Conservation (phyloP, 2,329 filamentous ascomycete species). For the Neonectria sp. region DNA sequence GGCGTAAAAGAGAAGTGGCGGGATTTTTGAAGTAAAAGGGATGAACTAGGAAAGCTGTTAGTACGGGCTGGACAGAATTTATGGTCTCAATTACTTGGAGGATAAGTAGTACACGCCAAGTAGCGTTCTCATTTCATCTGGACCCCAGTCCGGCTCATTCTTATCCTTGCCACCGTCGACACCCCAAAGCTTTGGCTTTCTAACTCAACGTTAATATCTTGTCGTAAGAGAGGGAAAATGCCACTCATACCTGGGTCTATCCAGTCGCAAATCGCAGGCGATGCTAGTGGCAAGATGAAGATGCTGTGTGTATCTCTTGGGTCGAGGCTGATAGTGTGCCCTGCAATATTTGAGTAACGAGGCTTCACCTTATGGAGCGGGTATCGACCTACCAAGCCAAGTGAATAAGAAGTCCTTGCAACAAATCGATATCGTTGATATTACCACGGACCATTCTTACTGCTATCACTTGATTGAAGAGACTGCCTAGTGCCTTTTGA, state of each 20-base stretch:
- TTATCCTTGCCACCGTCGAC: slow-evolving; percentile 39
- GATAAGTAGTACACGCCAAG: slow-evolving; percentile 50
- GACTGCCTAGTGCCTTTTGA: slow-evolving; percentile 39
- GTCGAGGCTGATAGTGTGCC: slow-evolving; percentile 51
- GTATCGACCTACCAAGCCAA: slow-evolving; percentile 46
- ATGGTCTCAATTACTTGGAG: slow-evolving; percentile 38
- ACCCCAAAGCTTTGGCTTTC: slow-evolving; percentile 45
- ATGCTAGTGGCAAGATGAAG: slow-evolving; percentile 50
- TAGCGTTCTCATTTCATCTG: slow-evolving; percentile 49
- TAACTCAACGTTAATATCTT: not conserved
- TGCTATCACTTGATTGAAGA: slow-evolving; percentile 47
- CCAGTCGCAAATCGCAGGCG: slow-evolving; percentile 49
- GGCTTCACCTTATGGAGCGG: accelerated
- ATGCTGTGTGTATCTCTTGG: slow-evolving; percentile 48
- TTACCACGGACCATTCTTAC: slow-evolving; percentile 35
- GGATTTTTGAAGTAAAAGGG: slow-evolving; percentile 50
- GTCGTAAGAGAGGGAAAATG: not conserved
- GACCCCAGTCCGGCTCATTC: slow-evolving; percentile 43
- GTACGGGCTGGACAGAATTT: accelerated
- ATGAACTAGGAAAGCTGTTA: slow-evolving; percentile 38
- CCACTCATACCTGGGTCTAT: slow-evolving; percentile 37
- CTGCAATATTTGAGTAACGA: slow-evolving; percentile 34
- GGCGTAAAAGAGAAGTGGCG: slow-evolving; percentile 41
- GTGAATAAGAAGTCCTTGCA: slow-evolving; percentile 50
- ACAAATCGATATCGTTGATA: slow-evolving; percentile 46